These are phyloP conservation scores for Parathielavia appendiculata DNA, from an alignment of 495 filamentous ascomycete species.

Conservation along the genomic window DNA sequence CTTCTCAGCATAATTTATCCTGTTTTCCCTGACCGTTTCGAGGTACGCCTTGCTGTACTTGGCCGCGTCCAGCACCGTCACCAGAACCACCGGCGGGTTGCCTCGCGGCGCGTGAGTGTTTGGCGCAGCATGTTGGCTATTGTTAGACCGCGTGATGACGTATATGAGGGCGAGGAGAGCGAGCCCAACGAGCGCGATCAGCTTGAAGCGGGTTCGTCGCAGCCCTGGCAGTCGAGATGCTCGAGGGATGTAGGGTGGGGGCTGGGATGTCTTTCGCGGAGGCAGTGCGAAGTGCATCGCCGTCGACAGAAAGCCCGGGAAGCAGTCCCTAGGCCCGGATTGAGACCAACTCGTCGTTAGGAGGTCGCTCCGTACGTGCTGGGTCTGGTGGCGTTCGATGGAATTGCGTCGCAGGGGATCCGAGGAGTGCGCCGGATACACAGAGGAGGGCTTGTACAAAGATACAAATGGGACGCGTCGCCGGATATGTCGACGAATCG, in stretches of 20 bases:
- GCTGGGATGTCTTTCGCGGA: slow-evolving; percentile 70
- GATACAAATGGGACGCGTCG: no score
- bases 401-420: background rate
- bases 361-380: background rate
- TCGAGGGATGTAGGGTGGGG: slow-evolving; percentile 56
- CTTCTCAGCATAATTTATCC: slow-evolving; percentile 75
- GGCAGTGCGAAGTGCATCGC: slow-evolving; percentile 91
- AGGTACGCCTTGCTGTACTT: slow-evolving; percentile 59
- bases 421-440: background rate
- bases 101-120: slow-evolving; percentile 43
- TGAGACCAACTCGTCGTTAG: background rate
- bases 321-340: slow-evolving; percentile 12
- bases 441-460: no score
- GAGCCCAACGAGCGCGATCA: slow-evolving; percentile 53
- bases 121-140: slow-evolving; percentile 24
- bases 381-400: background rate
- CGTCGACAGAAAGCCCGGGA: slow-evolving; percentile 8
- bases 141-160: slow-evolving; percentile 47
- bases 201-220: slow-evolving; percentile 62
- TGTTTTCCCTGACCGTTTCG: slow-evolving; percentile 70
- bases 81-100: slow-evolving; percentile 75
- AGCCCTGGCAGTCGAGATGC: slow-evolving; percentile 55
- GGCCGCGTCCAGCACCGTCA: slow-evolving; percentile 71
- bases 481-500: no score
- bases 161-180: slow-evolving; percentile 57